Evolutionary conservation across 345 rosid genomes (phyloP), one percentile per base, ranked within the genome.

Genomic region (Lenwebbia sp.): DNA sequence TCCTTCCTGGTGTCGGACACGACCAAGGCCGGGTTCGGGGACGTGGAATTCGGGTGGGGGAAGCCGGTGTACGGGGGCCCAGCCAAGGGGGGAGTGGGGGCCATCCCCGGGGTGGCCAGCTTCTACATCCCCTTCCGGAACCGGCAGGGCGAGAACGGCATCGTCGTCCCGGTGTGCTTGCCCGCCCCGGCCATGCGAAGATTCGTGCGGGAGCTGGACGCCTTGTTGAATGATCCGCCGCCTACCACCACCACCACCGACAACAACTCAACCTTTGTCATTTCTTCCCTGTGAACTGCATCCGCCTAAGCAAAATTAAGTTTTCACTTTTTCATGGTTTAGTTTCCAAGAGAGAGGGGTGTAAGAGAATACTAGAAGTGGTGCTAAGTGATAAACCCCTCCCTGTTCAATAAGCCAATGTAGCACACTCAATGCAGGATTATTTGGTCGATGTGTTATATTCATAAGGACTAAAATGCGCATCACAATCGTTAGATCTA

Each of bases 31-130:
- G 95, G 91, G 53, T 89, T 92, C 4, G 87, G 83, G 23, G 75
- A 87, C 2, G 86, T 90, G 2, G 91, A 93, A 75, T 90, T 91
- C 12, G 95, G 97, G 7, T 94, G 93, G 94, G 95, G 95, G 5
- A 89, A 89, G 86, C 88, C 95, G 13, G 89, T 84, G 21, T 94
- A 92, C 37, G 92, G 91, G 3, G 94, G 96, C 58, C 85, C 89
- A 0, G 93, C 93, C 0, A 88, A 86, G 88, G 91, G 92, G 1
- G 90, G 91, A 33, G 90, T 90, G 2, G 92, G 91, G 25, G 85
- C 91, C 51, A 86, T 90, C 50, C 90, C 91, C 0, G 93, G 92
- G 40, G 91, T 90, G 54, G 84, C 87, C 26, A 92, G 93, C 82
- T 91, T 90, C 85, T 88, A 44, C 58, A 84, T 90, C 49, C 86